Base-by-base conservation (phyloP, 1,284 basidiomycete species). In the Ganoderma lucidum region DNA sequence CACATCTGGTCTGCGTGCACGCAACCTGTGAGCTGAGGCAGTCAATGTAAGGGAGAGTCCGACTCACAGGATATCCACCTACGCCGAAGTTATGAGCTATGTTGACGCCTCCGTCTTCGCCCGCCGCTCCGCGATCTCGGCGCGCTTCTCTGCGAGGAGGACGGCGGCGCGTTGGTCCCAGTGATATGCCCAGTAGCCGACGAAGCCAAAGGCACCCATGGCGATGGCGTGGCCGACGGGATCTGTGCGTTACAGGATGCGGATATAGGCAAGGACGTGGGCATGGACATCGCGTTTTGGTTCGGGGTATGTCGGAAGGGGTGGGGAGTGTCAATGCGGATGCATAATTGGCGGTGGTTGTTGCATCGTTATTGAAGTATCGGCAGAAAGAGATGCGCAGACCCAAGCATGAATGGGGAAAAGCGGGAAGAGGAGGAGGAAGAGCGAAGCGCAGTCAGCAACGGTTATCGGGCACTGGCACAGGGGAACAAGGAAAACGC, bases 141-240 rank as follows among this genome's bases (percentile, higher is more conserved):
- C 84, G 58, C 88, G 86, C 80, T 90, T 92, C 79, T 87, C 82
- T 37, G 86, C 85, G 53, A 93, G 79, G 42, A 93, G 81, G 62
- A 85, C 88, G 3, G 80, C 83, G 1, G 90, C 87, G 19, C 87
- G 83, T 63, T 83, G 72, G 75, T 93, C 91, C 87, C 90, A 91
- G 63, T 81, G 81, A 76, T 91, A 86, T 35, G 86, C 89, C 86
- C 87, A 91, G 80, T 93, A 93, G 66, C 91, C 91, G 28, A 78
- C 84, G 76, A 83, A 88, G 14, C 91, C 91, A 77, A 93, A 93
- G 6, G 81, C 84, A 66, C 79, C 87, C 86, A 91, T 91, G n/a
- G 90, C 83, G 71, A 91, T 80, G 60, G 84, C 78, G 73, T 93
- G 91, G 44, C 87, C 91, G 55, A 84, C 85, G 6, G 88, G 83